Evolutionary conservation across 495 filamentous ascomycete species (phyloP), one percentile per base, ranked within the genome.

Genomic region (Neurospora hispaniola): DNA sequence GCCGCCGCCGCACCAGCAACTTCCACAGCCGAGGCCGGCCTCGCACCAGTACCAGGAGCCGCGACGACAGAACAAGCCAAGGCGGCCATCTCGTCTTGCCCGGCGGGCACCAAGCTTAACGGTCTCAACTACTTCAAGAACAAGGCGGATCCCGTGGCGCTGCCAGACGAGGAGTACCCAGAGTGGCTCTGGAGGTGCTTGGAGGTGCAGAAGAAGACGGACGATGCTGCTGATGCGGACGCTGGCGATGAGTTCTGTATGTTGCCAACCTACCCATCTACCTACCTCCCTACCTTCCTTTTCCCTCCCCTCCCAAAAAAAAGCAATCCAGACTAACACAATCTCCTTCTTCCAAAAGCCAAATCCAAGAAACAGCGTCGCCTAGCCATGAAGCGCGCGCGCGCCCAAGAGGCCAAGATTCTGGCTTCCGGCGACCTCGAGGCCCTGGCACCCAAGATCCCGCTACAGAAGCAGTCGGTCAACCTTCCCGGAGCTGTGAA

Each of bases 111-210:
- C 3, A 82, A 86, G 42, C 78, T 99, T 71, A 89, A 85, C 41
- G 93, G 94, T 8, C 85, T 99, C 74, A 96, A 94, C 80, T 97
- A 96, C 84, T 84, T 96, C 78, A 98, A 97, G 84, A 83, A 82
- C 71, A 81, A 79, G 74, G 86, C 86, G 46, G 90, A 93, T 78
- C 89, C 89, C 0, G 75, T 97, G 12, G 96, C 96, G 40, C 83
- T 89, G 76, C 87, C 91, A 71, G 96, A 99, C 79, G 82, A 87
- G 42, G 94, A 93, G 71, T 99, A 99, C 83, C 96, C 96, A 18
- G 87, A 85, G 14, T 99, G 96, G 96, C 83, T 99, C 71, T 99
- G 96, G 96, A 82, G 78, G 0, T 87, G 94, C 75, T 83, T 98
- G 35, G 88, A 88, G 20, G 83, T 86, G 79, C 79, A 83, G 75